phyloP scores from a whole-genome alignment of 140 eudicot species.

The Oenanthe javanica region DNA sequence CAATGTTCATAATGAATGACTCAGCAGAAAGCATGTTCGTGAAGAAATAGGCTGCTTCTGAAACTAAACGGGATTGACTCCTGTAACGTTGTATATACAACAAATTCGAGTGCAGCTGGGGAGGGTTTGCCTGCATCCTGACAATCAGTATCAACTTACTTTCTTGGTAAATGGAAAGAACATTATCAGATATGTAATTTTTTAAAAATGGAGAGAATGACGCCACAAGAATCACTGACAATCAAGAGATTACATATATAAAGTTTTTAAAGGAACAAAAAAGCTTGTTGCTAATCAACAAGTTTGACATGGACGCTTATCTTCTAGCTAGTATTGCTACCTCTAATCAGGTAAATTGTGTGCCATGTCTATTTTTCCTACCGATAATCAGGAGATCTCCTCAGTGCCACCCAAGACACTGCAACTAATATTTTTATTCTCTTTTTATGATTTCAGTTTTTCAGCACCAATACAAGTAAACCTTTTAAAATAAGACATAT shows the following conservation, averaged over 20 bases:
- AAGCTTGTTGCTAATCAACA: background rate
- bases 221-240: background rate
- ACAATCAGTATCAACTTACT: background rate
- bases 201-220: background rate
- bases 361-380: background rate
- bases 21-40: constrained; percentile 79
- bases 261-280: background rate
- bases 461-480: background rate
- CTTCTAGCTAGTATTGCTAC: background rate
- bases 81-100: constrained; percentile 67
- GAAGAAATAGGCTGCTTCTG: constrained; percentile 72
- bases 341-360: background rate
- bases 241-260: background rate
- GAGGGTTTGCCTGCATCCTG: constrained; percentile 54
- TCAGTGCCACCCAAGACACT: background rate
- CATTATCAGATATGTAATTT: background rate
- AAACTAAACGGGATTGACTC: constrained; percentile 46
- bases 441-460: background rate
- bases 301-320: background rate
- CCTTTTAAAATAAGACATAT: background rate
- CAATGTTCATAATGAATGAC: constrained; percentile 55
- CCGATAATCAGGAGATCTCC: background rate
- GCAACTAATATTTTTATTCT: background rate
- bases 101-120: constrained; percentile 74
- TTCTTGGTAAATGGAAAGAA: background rate